Evolutionary conservation across 192 early-diverging fungal genomes (phyloP).

Genomic region (Geranomyces variabilis): DNA sequence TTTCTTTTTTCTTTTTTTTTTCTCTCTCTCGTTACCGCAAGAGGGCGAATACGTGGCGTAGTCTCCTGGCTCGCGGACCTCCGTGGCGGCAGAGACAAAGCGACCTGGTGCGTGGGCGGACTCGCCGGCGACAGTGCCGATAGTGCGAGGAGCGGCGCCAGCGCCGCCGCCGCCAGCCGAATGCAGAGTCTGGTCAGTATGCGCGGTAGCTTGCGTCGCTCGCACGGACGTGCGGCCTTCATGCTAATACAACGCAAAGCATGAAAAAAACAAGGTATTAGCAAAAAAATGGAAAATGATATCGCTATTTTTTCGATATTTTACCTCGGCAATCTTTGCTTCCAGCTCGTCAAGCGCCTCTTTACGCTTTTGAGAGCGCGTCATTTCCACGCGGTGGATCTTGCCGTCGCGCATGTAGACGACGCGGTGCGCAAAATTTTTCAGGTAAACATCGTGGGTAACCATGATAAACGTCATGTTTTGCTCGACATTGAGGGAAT

Average conservation of each 20-base stretch:
- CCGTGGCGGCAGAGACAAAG: conserved; percentile 21
- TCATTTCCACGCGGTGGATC: conserved; percentile 22
- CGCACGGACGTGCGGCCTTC: too few species aligned
- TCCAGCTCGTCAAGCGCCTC: conserved; percentile 25
- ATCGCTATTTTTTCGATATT: not conserved
- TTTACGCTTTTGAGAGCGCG: not conserved
- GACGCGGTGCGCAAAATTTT: conserved; percentile 37
- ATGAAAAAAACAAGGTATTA: not conserved
- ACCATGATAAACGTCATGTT: conserved; percentile 46
- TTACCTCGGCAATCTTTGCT: too few species aligned
- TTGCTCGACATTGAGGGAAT: conserved; percentile 25
- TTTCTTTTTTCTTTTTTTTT: too few species aligned
- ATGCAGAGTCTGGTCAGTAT: not conserved
- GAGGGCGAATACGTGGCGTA: conserved; percentile 26
- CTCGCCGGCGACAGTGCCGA: conserved; percentile 10
- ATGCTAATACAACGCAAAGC: too few species aligned
- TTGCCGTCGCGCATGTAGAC: conserved; percentile 45
- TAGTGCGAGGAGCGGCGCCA: not conserved
- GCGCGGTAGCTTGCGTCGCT: not conserved
- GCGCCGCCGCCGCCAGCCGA: not conserved
- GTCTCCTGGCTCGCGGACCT: conserved; percentile 33
- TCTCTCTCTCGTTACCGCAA: conserved; percentile 5
- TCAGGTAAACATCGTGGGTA: conserved; percentile 41
- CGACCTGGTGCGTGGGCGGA: conserved; percentile 16
- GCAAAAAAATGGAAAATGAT: not conserved